These are phyloP conservation scores for Hemerocallis citrina DNA, from an alignment of 106 monocot species.

Conservation along the genomic window DNA sequence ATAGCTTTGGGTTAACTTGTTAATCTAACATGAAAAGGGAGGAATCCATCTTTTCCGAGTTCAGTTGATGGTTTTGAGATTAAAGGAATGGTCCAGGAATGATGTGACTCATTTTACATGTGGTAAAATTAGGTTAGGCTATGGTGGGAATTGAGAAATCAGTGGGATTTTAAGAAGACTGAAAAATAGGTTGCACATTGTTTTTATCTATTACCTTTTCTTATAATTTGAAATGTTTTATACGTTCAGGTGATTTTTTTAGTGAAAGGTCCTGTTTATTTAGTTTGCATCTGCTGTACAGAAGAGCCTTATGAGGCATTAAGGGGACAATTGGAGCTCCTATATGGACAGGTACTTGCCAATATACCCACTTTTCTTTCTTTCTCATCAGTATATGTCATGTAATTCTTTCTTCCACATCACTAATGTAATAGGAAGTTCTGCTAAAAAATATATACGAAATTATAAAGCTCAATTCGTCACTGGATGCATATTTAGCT, in stretches of 20 bases:
- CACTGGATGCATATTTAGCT: background rate
- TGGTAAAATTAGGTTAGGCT: no score
- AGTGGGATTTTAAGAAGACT: no score
- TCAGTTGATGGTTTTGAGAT: no score
- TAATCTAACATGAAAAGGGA: background rate
- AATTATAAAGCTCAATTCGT: no score
- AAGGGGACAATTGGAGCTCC: slow-evolving; percentile 77
- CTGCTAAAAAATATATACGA: no score
- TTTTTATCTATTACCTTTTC: slow-evolving; percentile 5
- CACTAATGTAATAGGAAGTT: no score
- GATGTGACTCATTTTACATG: background rate
- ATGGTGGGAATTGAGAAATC: no score
- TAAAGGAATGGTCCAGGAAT: background rate
- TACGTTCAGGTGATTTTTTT: slow-evolving; percentile 83
- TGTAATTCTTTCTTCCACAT: background rate
- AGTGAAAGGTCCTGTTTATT: slow-evolving; percentile 97
- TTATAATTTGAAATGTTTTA: slow-evolving; percentile 8
- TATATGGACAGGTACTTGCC: slow-evolving; percentile 78
- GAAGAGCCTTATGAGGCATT: slow-evolving; percentile 87
- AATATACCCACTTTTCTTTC: background rate
- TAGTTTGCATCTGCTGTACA: slow-evolving; percentile 94
- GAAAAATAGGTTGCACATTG: background rate
- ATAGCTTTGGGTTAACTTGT: no score
- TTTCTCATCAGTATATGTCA: background rate
- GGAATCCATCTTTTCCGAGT: no score